Evolutionary conservation across 176 grass and related monocot species (phyloP), one percentile per base, ranked within the genome.

Genomic region (Oryza brachyantha): DNA sequence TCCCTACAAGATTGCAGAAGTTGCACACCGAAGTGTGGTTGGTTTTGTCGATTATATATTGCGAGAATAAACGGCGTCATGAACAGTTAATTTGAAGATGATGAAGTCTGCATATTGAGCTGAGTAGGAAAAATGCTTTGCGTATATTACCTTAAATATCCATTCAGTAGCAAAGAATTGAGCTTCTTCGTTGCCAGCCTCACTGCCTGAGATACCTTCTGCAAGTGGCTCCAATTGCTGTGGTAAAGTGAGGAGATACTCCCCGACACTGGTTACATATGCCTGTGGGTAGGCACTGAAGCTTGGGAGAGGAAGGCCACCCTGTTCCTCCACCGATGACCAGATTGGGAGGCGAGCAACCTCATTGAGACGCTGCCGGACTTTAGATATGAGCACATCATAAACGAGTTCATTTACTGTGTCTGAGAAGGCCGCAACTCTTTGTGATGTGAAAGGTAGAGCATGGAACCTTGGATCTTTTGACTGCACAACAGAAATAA

Each of bases 141-240:
- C 13, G 24, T 25, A 8, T 60, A 17, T 41, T 87, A 99, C 96
- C 96, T 99, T 99, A 67, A 93, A 95, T 87, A 99, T 91, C 96
- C 96, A 99, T 82, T 99, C 96, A 5, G 86, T 93, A 22, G 96
- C 92, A 86, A 99, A 99, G 76, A 99, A 91, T 68, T 99, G 96
- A 8, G 96, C 96, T 57, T 99, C 96, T 0, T 98, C 96, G 16
- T 90, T 89, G 7, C 90, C 86, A 69, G 88, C 34, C 40, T 97
- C 94, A 29, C 64, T 82, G 79, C 87, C 88, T 28, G 92, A 91
- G 73, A 93, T 86, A 66, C 86, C 90, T 89, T 99, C 96, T 61
- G 90, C 86, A 6, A 99, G 83, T 70, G 96, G 96, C 81, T 99
- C 96, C 70, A 99, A 66, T 66, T 99, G 96, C 48, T 99, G 92